Evolutionary conservation across 352 stramenopile species (phyloP), one percentile per base, ranked within the genome.

Genomic region (Phytophthora lateralis): DNA sequence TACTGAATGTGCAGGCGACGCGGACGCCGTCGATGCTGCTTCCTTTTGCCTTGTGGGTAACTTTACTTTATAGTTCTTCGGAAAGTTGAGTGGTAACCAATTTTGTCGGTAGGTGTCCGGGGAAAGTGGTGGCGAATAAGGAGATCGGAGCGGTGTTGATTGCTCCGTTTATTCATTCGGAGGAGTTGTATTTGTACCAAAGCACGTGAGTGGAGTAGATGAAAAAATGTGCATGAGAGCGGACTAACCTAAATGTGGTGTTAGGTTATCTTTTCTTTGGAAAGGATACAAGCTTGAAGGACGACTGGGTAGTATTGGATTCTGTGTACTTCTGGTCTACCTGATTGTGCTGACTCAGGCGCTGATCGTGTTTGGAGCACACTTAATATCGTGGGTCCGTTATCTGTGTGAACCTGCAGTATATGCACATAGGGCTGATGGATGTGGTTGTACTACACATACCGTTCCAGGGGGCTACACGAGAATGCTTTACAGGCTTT

Each of bases 171-270:
- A 66, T 97, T 2, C 91, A 97, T 66, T 68, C 67, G 2, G 79
- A 96, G 34, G 89, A 97, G 27, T 73, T 90, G 49, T 76, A 97
- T 63, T 59, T 97, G 11, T 97, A 96, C 64, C 84, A 97, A 68
- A 97, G 96, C 80, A 96, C 97, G 91, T 90, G 67, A 29, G 57
- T 59, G 24, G 5, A 24, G 38, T 44, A n/a, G 21, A 26, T 51
- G 21, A 17, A 55, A 26, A 20, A n/a, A 32, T 29, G n/a, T 29
- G 9, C 5, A 11, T 30, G 59, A 41, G 14, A 3, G n/a, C 6
- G 26, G 51, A 52, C 11, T 60, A 73, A 60, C 27, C 32, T n/a
- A 24, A 44, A 60, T 49, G 39, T 63, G n/a, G 46, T 66, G n/a
- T 6, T 70, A 95, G 83, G 70, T 53, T 87, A 14, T 95, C 85